Base-by-base conservation (phyloP, 805 yeast species). In the Kregervanrija fluxuum region DNA sequence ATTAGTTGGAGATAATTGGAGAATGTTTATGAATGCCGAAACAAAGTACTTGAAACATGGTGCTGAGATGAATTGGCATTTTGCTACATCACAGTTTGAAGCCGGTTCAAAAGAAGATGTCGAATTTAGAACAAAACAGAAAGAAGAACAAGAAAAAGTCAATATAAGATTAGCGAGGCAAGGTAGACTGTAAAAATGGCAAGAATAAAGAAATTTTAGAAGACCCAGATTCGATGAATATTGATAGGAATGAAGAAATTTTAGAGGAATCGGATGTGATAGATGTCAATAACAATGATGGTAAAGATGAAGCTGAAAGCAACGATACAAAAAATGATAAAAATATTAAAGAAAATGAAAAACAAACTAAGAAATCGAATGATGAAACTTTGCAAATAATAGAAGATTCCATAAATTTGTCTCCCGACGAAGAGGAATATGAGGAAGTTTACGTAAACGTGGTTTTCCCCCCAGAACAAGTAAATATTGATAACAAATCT, bases 21-120 rank as follows among this genome's bases (percentile, higher is more conserved):
- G 54, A 5, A 58, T 82, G 43, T 68, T 68, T 14, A 70, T 75
- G 73, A 86, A 85, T 59, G 96, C 97, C 4, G 73, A 78, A 50
- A 77, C 87, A 8, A 79, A 74, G 37, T 89, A 82, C 54, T 68
- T 91, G 48, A 61, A 75, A 6, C 64, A 72, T 6, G 98, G 98
- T 8, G 93, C 90, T 55, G 96, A 89, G 61, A 87, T 88, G 95
- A 82, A 86, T 58, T 90, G 97, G 97, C 79, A 82, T 54, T 91
- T 89, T 68, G 77, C 60, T 4, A 58, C 70, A 45, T 79, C 77
- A 14, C 45, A 48, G 11, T 82, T 77, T 52, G 96, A 87, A 65
- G 95, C 96, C 5, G 96, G 96, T 10, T 85, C 95, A 3, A 87
- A 82, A 50, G 95, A 83, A 41, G 96, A 89, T 62, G 79, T 88